Evolutionary conservation across 805 yeast species (phyloP).

Genomic region (Yueomyces sp.): DNA sequence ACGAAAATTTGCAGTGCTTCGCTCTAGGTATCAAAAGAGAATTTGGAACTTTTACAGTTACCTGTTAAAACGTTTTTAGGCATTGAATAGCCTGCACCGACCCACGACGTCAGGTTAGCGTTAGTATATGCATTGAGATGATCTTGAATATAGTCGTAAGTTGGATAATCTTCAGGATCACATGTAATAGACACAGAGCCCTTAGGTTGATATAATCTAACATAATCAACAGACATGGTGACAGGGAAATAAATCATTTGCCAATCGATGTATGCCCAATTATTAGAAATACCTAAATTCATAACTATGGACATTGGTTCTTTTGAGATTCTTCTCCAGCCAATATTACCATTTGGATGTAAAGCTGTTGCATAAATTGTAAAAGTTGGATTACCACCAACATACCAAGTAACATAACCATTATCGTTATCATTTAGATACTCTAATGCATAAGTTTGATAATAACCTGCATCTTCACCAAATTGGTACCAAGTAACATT

Average conservation of each 20-base stretch:
- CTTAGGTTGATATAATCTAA: constrained; percentile 81
- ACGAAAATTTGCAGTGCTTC: no score
- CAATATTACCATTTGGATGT: constrained; percentile 85
- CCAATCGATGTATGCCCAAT: constrained; percentile 95
- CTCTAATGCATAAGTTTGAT: constrained; percentile 69
- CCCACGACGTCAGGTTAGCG: constrained; percentile 64
- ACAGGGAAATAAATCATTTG: constrained; percentile 65
- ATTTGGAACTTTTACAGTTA: constrained; percentile 28
- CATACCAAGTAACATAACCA: constrained; percentile 79
- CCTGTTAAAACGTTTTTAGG: constrained; percentile 54
- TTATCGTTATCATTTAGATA: constrained; percentile 52
- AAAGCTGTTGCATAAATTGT: constrained; percentile 63
- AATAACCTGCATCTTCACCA: constrained; percentile 38
- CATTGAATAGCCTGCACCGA: constrained; percentile 50
- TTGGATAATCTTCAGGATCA: constrained; percentile 80
- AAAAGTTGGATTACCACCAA: constrained; percentile 67
- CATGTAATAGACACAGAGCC: constrained; percentile 53
- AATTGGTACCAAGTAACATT: constrained; percentile 73
- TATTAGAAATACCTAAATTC: constrained; percentile 82
- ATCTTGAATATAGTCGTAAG: constrained; percentile 61
- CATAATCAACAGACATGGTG: constrained; percentile 66
- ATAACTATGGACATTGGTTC: constrained; percentile 88
- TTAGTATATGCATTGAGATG: constrained; percentile 62
- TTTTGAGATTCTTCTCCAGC: constrained; percentile 64
- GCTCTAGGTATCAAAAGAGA: not conserved